Evolutionary conservation across 345 rosid genomes (phyloP).

Genomic region (Rhodamnia argentea): DNA sequence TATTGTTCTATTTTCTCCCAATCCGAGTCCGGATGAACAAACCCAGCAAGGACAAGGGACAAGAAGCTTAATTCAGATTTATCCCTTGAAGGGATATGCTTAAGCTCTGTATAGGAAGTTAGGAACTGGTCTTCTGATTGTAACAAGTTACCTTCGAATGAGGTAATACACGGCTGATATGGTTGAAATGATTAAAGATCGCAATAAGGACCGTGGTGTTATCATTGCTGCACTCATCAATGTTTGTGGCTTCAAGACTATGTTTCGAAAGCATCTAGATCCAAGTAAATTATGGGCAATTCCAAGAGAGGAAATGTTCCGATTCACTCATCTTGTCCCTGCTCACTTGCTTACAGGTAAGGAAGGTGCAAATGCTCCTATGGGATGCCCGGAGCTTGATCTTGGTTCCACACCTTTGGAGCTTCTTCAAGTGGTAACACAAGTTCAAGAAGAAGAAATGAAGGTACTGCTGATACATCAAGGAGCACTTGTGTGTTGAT

Average conservation of each 20-base stretch:
- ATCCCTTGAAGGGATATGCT: conserved; percentile 5
- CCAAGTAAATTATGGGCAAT: not conserved
- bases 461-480: not conserved
- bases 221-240: not conserved
- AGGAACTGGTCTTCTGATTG: not conserved
- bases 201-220: not conserved
- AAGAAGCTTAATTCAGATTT: not conserved
- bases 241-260: conserved; percentile 1
- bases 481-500: not conserved
- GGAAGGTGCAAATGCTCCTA: conserved; percentile 1
- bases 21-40: not conserved
- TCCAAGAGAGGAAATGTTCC: not conserved
- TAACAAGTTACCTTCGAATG: not conserved
- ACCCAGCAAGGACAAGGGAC: not conserved
- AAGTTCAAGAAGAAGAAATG: not conserved
- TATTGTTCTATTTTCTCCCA: not conserved
- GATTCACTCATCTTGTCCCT: not conserved
- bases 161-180: not conserved
- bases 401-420: not conserved
- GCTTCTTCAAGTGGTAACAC: not conserved
- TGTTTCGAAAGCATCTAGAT: conserved; percentile 1
- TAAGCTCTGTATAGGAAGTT: not conserved
- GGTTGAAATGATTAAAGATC: conserved; percentile 3
- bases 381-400: conserved; percentile 1
- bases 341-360: not conserved